A percentile compares a stretch with the other conserved stretches of the same genome.
Conservation (phyloP, 768 basidiomycete species). For the Hypholoma fasciculare region DNA sequence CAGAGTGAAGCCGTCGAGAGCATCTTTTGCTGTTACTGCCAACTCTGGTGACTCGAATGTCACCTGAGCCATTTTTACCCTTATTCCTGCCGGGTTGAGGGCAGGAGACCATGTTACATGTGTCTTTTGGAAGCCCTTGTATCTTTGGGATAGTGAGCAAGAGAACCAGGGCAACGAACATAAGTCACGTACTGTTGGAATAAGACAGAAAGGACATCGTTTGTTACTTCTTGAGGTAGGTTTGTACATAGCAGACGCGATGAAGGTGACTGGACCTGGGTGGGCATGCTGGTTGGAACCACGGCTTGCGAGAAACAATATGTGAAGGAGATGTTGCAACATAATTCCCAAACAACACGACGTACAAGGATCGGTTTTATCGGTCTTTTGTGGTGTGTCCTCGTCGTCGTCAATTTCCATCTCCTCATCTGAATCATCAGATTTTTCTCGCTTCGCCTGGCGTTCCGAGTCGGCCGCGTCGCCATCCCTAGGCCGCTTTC, state of each 20-base stretch:
- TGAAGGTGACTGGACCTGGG: conserved; percentile 53
- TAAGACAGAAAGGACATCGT: conserved; percentile 81
- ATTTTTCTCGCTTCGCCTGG: conserved; percentile 68
- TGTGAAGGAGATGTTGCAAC: conserved; percentile 30
- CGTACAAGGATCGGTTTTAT: conserved; percentile 48
- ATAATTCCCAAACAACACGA: conserved; percentile 27
- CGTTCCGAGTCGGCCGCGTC: conserved; percentile 53
- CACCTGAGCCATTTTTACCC: conserved; percentile 80
- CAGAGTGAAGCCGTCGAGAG: conserved; percentile 81
- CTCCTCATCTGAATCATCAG: conserved; percentile 65
- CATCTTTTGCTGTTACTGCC: conserved; percentile 77
- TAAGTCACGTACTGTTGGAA: conserved; percentile 81
- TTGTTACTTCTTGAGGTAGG: conserved; percentile 87
- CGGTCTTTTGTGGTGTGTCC: conserved; percentile 45
- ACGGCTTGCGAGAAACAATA: conserved; percentile 30
- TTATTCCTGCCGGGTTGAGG: conserved; percentile 61
- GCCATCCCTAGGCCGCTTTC: conserved; percentile 72
- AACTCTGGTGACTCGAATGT: conserved; percentile 75
- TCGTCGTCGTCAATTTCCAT: conserved; percentile 96
- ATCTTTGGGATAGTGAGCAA: conserved; percentile 44
- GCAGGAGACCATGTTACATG: conserved; percentile 70
- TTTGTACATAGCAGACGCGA: conserved; percentile 77
- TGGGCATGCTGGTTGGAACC: conserved; percentile 40
- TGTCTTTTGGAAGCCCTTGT: conserved; percentile 77
- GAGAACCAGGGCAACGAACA: not conserved